Evolutionary conservation across 192 early-diverging fungal genomes (phyloP).

Genomic region (Podila minutissima): DNA sequence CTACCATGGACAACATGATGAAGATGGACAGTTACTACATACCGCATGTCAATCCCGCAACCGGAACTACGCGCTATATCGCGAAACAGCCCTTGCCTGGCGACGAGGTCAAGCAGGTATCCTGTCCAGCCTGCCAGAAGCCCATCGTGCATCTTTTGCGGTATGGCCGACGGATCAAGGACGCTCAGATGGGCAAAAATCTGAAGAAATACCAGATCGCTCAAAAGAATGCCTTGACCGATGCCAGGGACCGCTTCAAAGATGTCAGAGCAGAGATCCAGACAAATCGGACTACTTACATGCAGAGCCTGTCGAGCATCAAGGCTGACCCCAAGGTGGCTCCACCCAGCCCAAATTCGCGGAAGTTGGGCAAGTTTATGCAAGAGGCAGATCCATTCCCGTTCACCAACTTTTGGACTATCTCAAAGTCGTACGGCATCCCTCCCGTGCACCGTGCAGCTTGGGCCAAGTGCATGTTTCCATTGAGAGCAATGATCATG

Average conservation of each 20-base stretch:
- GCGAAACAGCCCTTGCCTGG: conserved; percentile 22
- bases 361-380: conserved; percentile 4
- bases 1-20: conserved; percentile 60
- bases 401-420: background rate
- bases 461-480: no score
- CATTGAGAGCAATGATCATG: background rate
- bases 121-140: conserved; percentile 51
- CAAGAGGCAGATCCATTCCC: background rate
- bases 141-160: conserved; percentile 48
- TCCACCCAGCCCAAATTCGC: background rate
- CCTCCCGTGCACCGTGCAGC: background rate
- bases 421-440: conserved; percentile 6
- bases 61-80: conserved; percentile 6
- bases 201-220: conserved; percentile 21
- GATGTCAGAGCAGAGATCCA: background rate
- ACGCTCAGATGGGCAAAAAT: conserved; percentile 29
- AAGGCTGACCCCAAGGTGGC: background rate
- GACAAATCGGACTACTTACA: no score
- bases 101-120: no score
- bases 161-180: conserved; percentile 52
- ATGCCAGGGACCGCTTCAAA: background rate
- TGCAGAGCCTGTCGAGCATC: no score
- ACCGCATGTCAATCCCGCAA: background rate
- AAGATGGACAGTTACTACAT: conserved; percentile 55
- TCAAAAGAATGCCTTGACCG: background rate